Conservation (phyloP, 1,284 basidiomycete genomes). For the Trametes versicolor region DNA sequence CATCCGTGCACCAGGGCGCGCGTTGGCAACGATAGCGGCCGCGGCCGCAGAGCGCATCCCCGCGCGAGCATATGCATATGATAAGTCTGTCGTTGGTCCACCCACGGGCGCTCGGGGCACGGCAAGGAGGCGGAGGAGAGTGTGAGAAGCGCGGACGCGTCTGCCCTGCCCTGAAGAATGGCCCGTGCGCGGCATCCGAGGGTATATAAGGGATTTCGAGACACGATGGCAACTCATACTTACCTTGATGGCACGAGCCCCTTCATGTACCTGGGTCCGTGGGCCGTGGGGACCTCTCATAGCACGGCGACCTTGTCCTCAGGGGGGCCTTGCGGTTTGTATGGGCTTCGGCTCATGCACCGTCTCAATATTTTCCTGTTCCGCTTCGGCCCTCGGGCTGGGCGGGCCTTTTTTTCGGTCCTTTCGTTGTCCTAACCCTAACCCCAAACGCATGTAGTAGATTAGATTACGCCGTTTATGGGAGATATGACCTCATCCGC, state of each 20-base stretch:
- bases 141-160: too few relatives aligned
- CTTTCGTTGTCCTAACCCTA: slow-evolving; percentile 43
- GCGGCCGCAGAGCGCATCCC: slow-evolving; percentile 15
- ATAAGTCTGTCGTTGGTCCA: neutral
- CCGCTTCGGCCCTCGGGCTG: slow-evolving; percentile 59
- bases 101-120: neutral
- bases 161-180: slow-evolving; percentile 40
- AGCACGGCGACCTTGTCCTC: slow-evolving; percentile 78
- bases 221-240: slow-evolving; percentile 45
- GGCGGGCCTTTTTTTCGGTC: slow-evolving; percentile 46
- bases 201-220: slow-evolving; percentile 37
- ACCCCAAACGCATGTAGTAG: slow-evolving; percentile 33
- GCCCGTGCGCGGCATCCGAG: slow-evolving; percentile 41
- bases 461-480: slow-evolving; percentile 20
- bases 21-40: slow-evolving; percentile 6
- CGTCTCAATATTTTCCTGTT: slow-evolving; percentile 78
- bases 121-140: neutral
- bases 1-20: slow-evolving; percentile 18
- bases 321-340: slow-evolving; percentile 60
- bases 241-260: slow-evolving; percentile 52
- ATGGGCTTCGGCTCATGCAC: slow-evolving; percentile 74
- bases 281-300: slow-evolving; percentile 61
- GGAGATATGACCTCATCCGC: slow-evolving; percentile 27
- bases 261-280: slow-evolving; percentile 53
- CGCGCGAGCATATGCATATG: slow-evolving; percentile 26